Evolutionary conservation across 2,329 filamentous ascomycete species (phyloP).

Genomic region (Teratosphaeriaceae sp.): DNA sequence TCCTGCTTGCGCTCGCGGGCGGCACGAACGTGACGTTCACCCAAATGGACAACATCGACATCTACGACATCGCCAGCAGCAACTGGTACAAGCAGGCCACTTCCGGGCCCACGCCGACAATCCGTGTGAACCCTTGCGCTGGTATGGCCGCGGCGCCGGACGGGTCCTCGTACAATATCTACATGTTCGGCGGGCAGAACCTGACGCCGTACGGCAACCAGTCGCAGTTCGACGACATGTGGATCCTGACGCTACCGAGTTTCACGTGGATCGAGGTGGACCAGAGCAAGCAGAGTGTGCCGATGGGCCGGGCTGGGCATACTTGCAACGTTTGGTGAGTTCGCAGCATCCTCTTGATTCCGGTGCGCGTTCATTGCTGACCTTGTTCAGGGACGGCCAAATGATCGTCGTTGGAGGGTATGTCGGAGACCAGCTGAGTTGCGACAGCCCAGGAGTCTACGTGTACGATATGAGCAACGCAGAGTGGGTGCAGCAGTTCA

Average conservation of each 20-base stretch:
- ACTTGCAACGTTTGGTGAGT: constrained; percentile 61
- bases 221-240: constrained; percentile 63
- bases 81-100: constrained; percentile 72
- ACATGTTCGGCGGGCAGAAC: constrained; percentile 68
- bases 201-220: constrained; percentile 55
- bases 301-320: constrained; percentile 63
- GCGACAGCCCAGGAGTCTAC: constrained; percentile 64
- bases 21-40: constrained; percentile 62
- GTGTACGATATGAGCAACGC: constrained; percentile 68
- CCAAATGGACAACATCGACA: constrained; percentile 65
- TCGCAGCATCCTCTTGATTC: neutral
- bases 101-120: constrained; percentile 51
- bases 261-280: constrained; percentile 73
- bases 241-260: constrained; percentile 71
- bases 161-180: constrained; percentile 68
- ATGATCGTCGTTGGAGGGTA: constrained; percentile 74
- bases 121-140: constrained; percentile 60
- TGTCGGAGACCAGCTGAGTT: constrained; percentile 52
- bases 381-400: constrained; percentile 43
- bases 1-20: constrained; percentile 71
- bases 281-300: constrained; percentile 36
- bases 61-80: constrained; percentile 67
- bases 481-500: constrained; percentile 64
- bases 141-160: constrained; percentile 58
- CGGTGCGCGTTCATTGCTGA: neutral